phyloP scores from a whole-genome alignment of 73 alveolate genomes.

The Symbiodinium pilosum region DNA sequence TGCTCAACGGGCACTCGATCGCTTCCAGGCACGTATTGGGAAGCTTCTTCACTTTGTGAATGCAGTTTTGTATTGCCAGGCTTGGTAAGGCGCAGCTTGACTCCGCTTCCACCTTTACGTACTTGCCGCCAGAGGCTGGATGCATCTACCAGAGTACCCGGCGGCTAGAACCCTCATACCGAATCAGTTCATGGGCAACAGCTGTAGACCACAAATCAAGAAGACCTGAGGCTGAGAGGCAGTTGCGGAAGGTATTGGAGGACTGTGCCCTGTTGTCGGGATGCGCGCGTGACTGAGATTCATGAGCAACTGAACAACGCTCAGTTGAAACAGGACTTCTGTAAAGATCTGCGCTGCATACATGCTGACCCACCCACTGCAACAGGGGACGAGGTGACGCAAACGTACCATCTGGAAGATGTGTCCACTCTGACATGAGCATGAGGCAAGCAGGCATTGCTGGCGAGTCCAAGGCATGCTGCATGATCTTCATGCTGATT shows the following conservation, averaged over 20 bases:
- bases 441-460: slow-evolving; percentile 73
- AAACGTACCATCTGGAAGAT: neutral
- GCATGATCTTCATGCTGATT: neutral
- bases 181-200: neutral
- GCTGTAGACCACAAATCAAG: too few relatives aligned
- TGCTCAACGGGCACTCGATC: slow-evolving; percentile 46
- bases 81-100: slow-evolving; percentile 86
- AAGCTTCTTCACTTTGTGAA: neutral
- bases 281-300: neutral
- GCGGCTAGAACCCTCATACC: neutral
- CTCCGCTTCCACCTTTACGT: slow-evolving; percentile 72
- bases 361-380: slow-evolving; percentile 61
- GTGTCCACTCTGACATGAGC: too few relatives aligned
- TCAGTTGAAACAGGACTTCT: slow-evolving; percentile 14
- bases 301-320: neutral
- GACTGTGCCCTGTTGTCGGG: neutral
- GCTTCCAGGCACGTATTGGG: slow-evolving; percentile 6
- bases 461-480: slow-evolving; percentile 59
- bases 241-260: slow-evolving; percentile 71
- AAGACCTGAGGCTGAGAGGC: slow-evolving; percentile 66
- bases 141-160: neutral
- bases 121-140: slow-evolving; percentile 46
- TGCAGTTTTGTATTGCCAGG: neutral
- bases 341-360: slow-evolving; percentile 16
- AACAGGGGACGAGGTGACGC: slow-evolving; percentile 59